Conservation (phyloP, 306 rosid species). For the Glycine tomentella region DNA sequence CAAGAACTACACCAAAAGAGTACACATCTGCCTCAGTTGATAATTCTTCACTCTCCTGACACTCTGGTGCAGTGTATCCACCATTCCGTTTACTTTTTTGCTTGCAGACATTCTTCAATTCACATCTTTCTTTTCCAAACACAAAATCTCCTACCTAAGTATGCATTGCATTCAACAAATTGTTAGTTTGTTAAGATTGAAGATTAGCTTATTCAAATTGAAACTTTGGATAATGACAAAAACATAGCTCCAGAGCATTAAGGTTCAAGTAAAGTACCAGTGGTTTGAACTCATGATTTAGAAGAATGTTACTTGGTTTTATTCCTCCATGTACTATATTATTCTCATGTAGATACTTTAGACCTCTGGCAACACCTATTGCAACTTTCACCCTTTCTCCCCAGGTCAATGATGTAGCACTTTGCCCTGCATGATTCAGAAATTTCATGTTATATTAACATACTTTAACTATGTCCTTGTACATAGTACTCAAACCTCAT, state of each 20-base stretch:
- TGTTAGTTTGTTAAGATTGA: constrained; percentile 8
- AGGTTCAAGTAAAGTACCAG: constrained; percentile 59
- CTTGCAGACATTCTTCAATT: constrained; percentile 37
- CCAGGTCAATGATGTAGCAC: constrained; percentile 65
- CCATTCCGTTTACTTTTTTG: constrained; percentile 12
- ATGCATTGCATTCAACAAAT: constrained; percentile 13
- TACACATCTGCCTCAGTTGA: constrained; percentile 52
- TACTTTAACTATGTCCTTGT: not conserved
- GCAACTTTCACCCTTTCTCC: constrained; percentile 78
- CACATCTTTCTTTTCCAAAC: constrained; percentile 44
- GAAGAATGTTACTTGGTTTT: constrained; percentile 81
- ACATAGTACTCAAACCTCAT: not conserved
- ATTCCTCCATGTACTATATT: constrained; percentile 76
- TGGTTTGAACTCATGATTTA: constrained; percentile 72
- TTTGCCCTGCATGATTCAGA: constrained; percentile 57
- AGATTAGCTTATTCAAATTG: constrained; percentile 12
- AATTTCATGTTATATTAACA: not conserved
- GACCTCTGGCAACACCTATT: constrained; percentile 71
- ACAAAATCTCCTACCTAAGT: constrained; percentile 55
- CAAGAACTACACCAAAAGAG: constrained; percentile 56
- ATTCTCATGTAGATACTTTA: constrained; percentile 71
- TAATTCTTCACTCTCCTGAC: constrained; percentile 47
- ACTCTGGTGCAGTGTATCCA: constrained; percentile 55
- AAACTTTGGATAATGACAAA: constrained; percentile 26
- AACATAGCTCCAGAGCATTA: not conserved